Base-by-base conservation (phyloP, 2,329 filamentous ascomycete species). In the Paecilomyces formosus region DNA sequence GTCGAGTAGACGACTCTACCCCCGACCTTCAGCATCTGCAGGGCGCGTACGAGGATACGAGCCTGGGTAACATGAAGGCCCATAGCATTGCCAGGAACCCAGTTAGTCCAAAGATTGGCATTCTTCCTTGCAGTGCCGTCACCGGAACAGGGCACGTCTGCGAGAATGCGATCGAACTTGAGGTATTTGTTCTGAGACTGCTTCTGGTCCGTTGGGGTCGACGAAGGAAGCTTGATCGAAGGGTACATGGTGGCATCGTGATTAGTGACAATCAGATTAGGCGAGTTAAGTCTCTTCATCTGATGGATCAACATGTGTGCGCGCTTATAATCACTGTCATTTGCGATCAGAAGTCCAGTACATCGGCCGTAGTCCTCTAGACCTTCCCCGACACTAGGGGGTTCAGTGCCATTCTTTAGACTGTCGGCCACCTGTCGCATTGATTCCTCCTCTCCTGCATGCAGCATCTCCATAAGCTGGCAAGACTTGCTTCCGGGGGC, bases 261-360 rank as follows among this genome's bases (percentile, higher is more conserved):
- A 74, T 99, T 97, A 50, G 92, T 97, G 62, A 99, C 93, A 62
- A 99, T 88, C 65, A 99, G 81, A 73, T 99, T 99, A 2, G 94
- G 93, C 3, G 94, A 97, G 62, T 93, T 96, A 55, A 99, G 82
- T 61, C 94, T 89, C 82, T 99, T 99, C 68, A 97, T 89, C 76
- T 99, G 94, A 74, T 99, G 94, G 54, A 97, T 90, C 72, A 99
- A 79, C 89, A 99, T 94, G 76, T 97, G 94, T 58, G 91, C 91
- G 64, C 94, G 89, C 80, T 93, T 95, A 80, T 97, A 97, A 74
- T 99, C 94, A 67, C 90, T 87, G 70, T 99, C 94, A 76, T 99
- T 99, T 62, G 94, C 94, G 65, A 99, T 89, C 58, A 99, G 82
- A 51, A 99, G 81, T 35, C 94, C 94, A 4, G 93, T 97, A 1